Conservation (phyloP, 1,139 yeast genomes). For the Saccharomyces hybrid region DNA sequence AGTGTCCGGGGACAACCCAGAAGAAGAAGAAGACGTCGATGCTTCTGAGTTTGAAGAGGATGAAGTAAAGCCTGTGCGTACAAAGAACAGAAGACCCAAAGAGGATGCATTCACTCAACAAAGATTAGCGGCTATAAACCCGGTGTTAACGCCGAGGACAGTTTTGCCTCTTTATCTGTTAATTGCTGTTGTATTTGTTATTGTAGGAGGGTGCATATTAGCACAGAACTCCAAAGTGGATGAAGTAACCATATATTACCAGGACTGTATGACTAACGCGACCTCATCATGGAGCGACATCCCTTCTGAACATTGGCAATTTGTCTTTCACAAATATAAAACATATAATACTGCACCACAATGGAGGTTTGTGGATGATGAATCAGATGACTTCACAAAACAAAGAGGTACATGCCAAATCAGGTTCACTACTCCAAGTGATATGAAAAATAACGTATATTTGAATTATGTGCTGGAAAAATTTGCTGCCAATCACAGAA, state of each 20-base stretch:
- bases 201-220: conserved; percentile 86
- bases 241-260: conserved; percentile 74
- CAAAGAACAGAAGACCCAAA: conserved; percentile 52
- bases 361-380: conserved; percentile 53
- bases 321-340: conserved; percentile 42
- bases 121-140: conserved; percentile 49
- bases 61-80: conserved; percentile 28
- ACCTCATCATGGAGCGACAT: conserved; percentile 47
- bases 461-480: conserved; percentile 74
- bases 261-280: conserved; percentile 62
- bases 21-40: conserved; percentile 29
- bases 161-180: conserved; percentile 73
- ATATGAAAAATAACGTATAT: conserved; percentile 67
- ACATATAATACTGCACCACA: conserved; percentile 38
- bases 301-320: conserved; percentile 49
- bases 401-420: conserved; percentile 55
- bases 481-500: conserved; percentile 88
- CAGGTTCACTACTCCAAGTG: conserved; percentile 71
- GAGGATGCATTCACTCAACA: conserved; percentile 65
- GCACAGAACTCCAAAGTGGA: conserved; percentile 71
- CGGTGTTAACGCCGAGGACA: conserved; percentile 84
- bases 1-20: conserved; percentile 8
- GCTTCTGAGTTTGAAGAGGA: conserved; percentile 32
- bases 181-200: conserved; percentile 78
- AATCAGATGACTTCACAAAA: conserved; percentile 43